Evolutionary conservation across 2,329 filamentous ascomycete genomes (phyloP).

Genomic region (Aureobasidium sp.): DNA sequence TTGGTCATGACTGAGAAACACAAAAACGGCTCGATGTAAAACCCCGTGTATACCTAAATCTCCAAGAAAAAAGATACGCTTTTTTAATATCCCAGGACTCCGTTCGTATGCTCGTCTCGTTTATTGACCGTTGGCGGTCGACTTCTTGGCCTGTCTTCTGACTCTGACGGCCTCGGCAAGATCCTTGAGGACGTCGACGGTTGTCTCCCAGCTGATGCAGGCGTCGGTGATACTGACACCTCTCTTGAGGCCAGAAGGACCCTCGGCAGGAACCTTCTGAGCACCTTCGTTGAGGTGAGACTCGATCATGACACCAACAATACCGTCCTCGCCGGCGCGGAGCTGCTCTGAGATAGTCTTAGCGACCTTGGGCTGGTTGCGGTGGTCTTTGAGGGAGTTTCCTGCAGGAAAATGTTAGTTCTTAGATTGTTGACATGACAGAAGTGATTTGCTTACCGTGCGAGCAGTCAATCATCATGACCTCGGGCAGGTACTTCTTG

Average conservation of each 20-base stretch:
- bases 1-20: not conserved
- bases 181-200: conserved; percentile 72
- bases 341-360: conserved; percentile 76
- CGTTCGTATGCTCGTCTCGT: conserved; percentile 8
- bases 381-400: conserved; percentile 96
- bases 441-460: conserved; percentile 56
- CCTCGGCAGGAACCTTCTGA: conserved; percentile 75
- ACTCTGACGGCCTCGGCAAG: conserved; percentile 76
- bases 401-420: conserved; percentile 44
- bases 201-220: conserved; percentile 89
- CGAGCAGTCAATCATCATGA: conserved; percentile 98
- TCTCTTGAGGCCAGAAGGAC: conserved; percentile 69
- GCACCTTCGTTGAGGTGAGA: conserved; percentile 85
- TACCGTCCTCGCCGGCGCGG: conserved; percentile 74
- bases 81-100: conserved; percentile 8
- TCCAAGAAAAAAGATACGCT: conserved; percentile 6
- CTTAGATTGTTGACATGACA: not conserved
- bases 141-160: conserved; percentile 49
- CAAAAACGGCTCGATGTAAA: not conserved
- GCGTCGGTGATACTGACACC: conserved; percentile 94
- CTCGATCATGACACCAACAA: conserved; percentile 98
- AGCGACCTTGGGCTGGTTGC: conserved; percentile 93
- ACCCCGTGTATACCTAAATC: conserved; percentile 2
- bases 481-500: conserved; percentile 77
- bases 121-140: conserved; percentile 20